These are phyloP conservation scores for Phaeomoniella chlamydospora DNA, from an alignment of 2,329 filamentous ascomycete genomes.

Conservation along the genomic window DNA sequence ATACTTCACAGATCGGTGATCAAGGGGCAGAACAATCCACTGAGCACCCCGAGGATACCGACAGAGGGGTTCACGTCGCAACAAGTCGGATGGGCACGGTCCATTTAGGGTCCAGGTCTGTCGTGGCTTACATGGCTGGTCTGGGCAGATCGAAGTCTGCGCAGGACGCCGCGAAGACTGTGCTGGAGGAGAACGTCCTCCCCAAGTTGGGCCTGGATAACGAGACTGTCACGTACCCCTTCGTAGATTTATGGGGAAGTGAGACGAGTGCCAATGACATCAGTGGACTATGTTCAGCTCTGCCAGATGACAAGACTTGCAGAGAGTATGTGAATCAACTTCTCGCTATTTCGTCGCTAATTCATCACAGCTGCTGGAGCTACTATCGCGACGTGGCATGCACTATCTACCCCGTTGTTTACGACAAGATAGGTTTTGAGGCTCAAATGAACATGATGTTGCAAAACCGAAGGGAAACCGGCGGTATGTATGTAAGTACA, in stretches of 20 bases:
- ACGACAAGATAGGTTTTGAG: constrained; percentile 40
- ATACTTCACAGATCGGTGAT: not conserved
- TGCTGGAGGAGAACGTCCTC: constrained; percentile 46
- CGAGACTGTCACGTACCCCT: constrained; percentile 49
- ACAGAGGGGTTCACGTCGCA: constrained; percentile 41
- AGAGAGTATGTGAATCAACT: constrained; percentile 25
- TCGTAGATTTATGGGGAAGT: constrained; percentile 50
- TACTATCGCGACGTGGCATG: constrained; percentile 45
- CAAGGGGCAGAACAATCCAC: not conserved
- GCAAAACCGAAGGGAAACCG: constrained; percentile 31
- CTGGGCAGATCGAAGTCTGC: constrained; percentile 35
- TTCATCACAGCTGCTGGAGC: constrained; percentile 42
- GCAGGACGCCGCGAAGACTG: constrained; percentile 31
- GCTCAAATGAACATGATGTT: constrained; percentile 38
- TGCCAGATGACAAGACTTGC: constrained; percentile 44
- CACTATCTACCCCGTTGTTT: constrained; percentile 46
- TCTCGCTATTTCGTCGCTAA: constrained; percentile 8
- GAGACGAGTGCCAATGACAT: constrained; percentile 44
- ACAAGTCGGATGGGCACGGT: constrained; percentile 47
- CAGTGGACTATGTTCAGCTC: constrained; percentile 41
- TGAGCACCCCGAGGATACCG: constrained; percentile 9
- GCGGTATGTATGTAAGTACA: constrained; percentile 29
- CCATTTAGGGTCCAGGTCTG: constrained; percentile 46
- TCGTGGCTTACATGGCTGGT: constrained; percentile 44
- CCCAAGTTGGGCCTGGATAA: constrained; percentile 50